Evolutionary conservation across 129 eudicot species (phyloP), one percentile per base, ranked within the genome.

Genomic region (Ambrosia trifida): DNA sequence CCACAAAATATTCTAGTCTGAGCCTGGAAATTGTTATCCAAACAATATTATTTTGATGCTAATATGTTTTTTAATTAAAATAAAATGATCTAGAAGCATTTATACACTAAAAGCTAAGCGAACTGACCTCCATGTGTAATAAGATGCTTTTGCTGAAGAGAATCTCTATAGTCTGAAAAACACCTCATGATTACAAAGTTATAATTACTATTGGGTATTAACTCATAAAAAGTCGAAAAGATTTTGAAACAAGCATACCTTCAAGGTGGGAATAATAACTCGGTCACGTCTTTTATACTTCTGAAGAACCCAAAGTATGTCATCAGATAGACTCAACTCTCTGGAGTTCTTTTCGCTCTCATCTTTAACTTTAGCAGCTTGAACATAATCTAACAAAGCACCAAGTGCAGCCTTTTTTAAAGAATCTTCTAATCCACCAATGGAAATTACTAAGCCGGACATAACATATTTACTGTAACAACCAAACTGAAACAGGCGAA

Each of bases 371-470:
- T 77, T 80, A 30, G 72, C 49, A 53, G 69, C 78, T 75, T 85
- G 85, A 75, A 94, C 86, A 80, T 89, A 87, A 17, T 85, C 96
- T 56, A 94, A 69, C 75, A 94, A 87, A 80, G 97, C 93, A 79
- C 60, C 52, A 18, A 94, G 88, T 45, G 99, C 82, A 64, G 84
- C 83, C 77, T 87, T 94, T 66, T 77, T 84, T 83, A 94, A 75
- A 72, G 99, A 90, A 19, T 94, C 99, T 87, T 94, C 97, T 64
- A 94, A 81, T 72, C 99, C 99, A 63, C 99, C 99, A 54, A 84
- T 70, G 12, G 99, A 85, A 67, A 94, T 85, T 67, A 94, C 99
- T 72, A 89, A 75, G 64, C 99, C 99, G 11, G 97, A 90, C 49
- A 86, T 30, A 44, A 94, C 56, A 71, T 79, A 74, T 83, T 83